Conservation (phyloP, 2,329 filamentous ascomycete genomes). For the Ophiostoma ulmi region DNA sequence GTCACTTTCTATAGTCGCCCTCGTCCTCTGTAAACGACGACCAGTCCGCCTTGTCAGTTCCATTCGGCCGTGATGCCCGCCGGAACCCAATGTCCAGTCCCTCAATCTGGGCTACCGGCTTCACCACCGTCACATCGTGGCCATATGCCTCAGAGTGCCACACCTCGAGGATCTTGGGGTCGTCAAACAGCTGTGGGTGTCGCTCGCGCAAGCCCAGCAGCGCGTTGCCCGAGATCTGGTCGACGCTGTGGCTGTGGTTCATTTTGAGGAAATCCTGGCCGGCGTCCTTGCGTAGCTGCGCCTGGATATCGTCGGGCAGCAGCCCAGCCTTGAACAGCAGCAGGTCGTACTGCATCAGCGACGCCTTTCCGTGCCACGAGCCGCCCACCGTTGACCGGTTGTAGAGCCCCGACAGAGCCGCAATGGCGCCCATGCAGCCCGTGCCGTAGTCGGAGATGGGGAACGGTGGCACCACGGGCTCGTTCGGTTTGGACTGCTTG, state of each 20-base stretch:
- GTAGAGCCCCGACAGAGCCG: conserved; percentile 59
- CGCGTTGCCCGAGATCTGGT: conserved; percentile 58
- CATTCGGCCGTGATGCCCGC: conserved; percentile 45
- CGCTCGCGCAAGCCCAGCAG: conserved; percentile 49
- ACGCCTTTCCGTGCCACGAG: conserved; percentile 60
- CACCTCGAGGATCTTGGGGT: conserved; percentile 38
- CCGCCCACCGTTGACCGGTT: conserved; percentile 58
- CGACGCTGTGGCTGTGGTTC: conserved; percentile 57
- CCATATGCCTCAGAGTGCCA: conserved; percentile 44
- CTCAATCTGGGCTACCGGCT: conserved; percentile 39
- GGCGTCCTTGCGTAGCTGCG: conserved; percentile 39
- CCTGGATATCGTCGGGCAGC: conserved; percentile 50
- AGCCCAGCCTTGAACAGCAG: conserved; percentile 57
- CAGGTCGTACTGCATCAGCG: conserved; percentile 63
- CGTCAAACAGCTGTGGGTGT: conserved; percentile 51
- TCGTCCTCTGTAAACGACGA: conserved; percentile 32
- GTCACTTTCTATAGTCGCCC: conserved; percentile 13
- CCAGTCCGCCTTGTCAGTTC: conserved; percentile 50
- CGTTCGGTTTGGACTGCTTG: conserved; percentile 37
- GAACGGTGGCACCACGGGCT: conserved; percentile 62
- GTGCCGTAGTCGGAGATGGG: conserved; percentile 64
- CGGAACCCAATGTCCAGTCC: conserved; percentile 43
- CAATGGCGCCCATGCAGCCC: conserved; percentile 65
- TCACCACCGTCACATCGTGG: conserved; percentile 39
- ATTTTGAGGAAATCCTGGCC: conserved; percentile 52